Evolutionary conservation across 2,329 filamentous ascomycete genomes (phyloP).

Genomic region (Chrysosporium keratinophilum): DNA sequence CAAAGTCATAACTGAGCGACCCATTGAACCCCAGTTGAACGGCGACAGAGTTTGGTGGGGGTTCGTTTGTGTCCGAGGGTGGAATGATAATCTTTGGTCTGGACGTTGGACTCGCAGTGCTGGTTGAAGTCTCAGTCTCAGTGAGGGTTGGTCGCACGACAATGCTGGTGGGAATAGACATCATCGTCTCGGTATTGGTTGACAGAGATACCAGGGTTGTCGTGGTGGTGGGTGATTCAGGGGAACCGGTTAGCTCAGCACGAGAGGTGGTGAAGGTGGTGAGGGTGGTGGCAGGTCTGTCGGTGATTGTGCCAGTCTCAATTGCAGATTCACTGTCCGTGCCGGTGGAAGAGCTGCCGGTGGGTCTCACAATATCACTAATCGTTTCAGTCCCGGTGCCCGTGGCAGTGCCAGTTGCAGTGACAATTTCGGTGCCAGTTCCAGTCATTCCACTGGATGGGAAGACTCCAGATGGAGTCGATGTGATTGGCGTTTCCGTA

Average conservation of each 20-base stretch:
- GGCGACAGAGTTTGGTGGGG: conserved; percentile 55
- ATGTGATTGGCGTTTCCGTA: not conserved
- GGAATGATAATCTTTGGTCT: conserved; percentile 70
- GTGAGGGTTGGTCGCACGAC: conserved; percentile 21
- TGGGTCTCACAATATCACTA: not conserved
- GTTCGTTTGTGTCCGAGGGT: conserved; percentile 45
- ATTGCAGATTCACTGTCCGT: not conserved
- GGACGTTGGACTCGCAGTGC: conserved; percentile 38
- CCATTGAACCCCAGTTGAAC: conserved; percentile 80
- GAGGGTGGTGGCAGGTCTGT: not conserved
- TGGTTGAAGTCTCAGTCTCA: conserved; percentile 26
- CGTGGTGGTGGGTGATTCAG: conserved; percentile 7
- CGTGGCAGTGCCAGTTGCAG: not conserved
- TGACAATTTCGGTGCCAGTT: conserved; percentile 2
- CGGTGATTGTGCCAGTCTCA: not conserved
- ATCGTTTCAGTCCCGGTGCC: conserved; percentile 3
- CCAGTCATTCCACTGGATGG: conserved; percentile 11
- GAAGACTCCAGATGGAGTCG: conserved; percentile 14
- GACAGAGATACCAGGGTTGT: conserved; percentile 6
- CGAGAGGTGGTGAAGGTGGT: not conserved
- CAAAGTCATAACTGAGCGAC: conserved; percentile 73
- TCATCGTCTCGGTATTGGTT: conserved; percentile 14
- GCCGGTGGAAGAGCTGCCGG: not conserved
- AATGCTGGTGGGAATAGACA: conserved; percentile 17
- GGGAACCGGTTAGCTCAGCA: conserved; percentile 5